Evolutionary conservation across 805 yeast genomes (phyloP).

Genomic region (Yueomyces sinensis): DNA sequence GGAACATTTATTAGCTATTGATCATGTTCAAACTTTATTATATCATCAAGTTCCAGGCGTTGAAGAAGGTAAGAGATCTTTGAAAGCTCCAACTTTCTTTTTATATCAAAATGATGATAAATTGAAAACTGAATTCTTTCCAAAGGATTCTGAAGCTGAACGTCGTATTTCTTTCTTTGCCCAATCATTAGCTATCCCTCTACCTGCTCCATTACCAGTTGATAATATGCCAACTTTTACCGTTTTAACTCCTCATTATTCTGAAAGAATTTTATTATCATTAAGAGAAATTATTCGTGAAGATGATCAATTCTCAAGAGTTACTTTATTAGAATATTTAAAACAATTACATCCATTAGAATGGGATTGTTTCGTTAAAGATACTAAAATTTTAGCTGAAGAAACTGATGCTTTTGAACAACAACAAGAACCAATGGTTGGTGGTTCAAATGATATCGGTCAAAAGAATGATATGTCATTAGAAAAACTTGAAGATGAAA

Average conservation of each 20-base stretch:
- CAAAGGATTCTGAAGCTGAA: slow-evolving; percentile 94
- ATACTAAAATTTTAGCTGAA: slow-evolving; percentile 88
- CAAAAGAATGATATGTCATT: background rate
- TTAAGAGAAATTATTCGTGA: slow-evolving; percentile 92
- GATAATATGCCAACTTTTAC: slow-evolving; percentile 99
- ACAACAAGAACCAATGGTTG: background rate
- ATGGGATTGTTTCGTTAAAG: slow-evolving; percentile 96
- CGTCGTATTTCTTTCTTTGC: slow-evolving; percentile 99
- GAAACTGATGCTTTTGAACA: slow-evolving; percentile 68
- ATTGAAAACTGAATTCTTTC: slow-evolving; percentile 94
- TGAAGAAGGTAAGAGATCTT: slow-evolving; percentile 94
- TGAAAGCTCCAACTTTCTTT: slow-evolving; percentile 98
- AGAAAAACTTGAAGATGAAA: slow-evolving; percentile 35
- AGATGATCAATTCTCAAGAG: slow-evolving; percentile 93
- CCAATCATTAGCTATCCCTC: slow-evolving; percentile 95
- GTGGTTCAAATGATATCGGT: background rate
- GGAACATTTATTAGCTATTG: slow-evolving; percentile 95
- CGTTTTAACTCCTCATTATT: slow-evolving; percentile 89
- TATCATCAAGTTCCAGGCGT: slow-evolving; percentile 98
- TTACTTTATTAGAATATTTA: slow-evolving; percentile 83
- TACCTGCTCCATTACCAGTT: slow-evolving; percentile 97
- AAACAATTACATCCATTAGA: slow-evolving; percentile 93
- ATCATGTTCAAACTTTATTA: slow-evolving; percentile 92
- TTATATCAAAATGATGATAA: slow-evolving; percentile 94
- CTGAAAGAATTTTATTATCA: slow-evolving; percentile 88